A percentile compares a stretch with the other conserved stretches of the same genome.
Conservation (phyloP, 306 rosid genomes). For the Sechiopsis laciniata region DNA sequence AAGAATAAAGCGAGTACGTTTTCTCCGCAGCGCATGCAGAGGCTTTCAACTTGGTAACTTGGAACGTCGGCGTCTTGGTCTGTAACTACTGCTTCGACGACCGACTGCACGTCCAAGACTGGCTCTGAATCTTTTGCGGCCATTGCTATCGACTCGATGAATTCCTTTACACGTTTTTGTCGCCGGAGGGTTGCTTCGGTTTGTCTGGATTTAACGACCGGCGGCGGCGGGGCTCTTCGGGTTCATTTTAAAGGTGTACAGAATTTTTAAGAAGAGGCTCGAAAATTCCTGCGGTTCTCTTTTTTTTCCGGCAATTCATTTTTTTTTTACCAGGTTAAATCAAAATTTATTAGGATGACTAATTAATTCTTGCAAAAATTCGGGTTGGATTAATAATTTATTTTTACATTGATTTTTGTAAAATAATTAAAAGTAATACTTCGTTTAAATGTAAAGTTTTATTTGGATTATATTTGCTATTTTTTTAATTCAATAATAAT, state of each 20-base stretch:
- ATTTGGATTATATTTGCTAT: no score
- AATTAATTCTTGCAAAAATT: no score
- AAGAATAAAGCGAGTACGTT: constrained; percentile 36
- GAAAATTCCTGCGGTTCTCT: background rate
- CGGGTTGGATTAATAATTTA: no score
- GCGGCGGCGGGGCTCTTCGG: background rate
- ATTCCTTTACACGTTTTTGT: background rate
- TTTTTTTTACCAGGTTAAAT: no score
- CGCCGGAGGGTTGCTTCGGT: background rate
- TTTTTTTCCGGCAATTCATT: no score
- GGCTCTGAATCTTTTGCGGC: constrained; percentile 30
- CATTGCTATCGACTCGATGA: background rate
- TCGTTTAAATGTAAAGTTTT: no score
- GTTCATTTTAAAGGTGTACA: background rate
- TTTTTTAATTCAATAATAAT: no score
- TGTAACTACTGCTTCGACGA: constrained; percentile 75
- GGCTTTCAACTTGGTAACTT: constrained; percentile 65
- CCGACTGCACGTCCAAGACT: constrained; percentile 70
- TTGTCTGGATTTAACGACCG: background rate
- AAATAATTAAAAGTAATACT: no score
- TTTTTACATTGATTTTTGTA: no score
- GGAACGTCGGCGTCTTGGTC: constrained; percentile 52
- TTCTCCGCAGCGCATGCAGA: constrained; percentile 84
- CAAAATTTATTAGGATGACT: no score
- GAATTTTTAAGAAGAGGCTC: background rate